Evolutionary conservation across 2,329 filamentous ascomycete species (phyloP), one percentile per base, ranked within the genome.

Genomic region (Colletotrichum cereale): DNA sequence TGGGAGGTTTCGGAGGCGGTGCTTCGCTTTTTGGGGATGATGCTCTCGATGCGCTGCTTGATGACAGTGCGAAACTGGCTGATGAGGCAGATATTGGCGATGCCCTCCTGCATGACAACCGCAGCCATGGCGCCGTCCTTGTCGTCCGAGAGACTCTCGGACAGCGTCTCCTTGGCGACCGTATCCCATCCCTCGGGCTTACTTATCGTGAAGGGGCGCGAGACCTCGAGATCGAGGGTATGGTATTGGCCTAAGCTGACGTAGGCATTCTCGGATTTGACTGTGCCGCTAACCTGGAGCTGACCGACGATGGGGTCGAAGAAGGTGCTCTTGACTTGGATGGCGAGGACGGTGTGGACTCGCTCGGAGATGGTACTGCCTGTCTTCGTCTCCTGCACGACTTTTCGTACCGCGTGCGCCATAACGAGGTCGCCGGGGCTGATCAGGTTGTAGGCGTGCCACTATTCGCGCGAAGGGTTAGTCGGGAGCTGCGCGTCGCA

Each of bases 31-130:
- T 90, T 88, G 44, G 92, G 89, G 63, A 94, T 87, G 34, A 86
- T 82, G 74, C 88, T 86, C 80, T 95, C 91, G 40, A 96, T 84
- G 36, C 87, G 83, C 77, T 93, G 90, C 75, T 93, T 91, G 67
- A 95, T 82, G 36, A 96, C 87, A 4, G 93, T 96, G 75, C 94
- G 92, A 80, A 92, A 91, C 78, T 94, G 91, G 3, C 92, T 95
- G 66, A 96, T 92, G 29, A 95, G 86, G 80, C 93, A 96, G 74
- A 96, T 93, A 80, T 95, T 94, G 68, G 94, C 93, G 21, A 93
- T 81, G 21, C 93, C 93, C 77, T 98, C 96, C 77, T 97, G 93
- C 92, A 99, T 96, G 31, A 98, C 93, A 0, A 98, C 92, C 0
- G 96, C 96, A 66, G 95, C 94, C 24, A 97, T 88, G 73, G 96